These are phyloP conservation scores for Boletus tylopilopsis DNA, from an alignment of 768 basidiomycete species.

Conservation along the genomic window DNA sequence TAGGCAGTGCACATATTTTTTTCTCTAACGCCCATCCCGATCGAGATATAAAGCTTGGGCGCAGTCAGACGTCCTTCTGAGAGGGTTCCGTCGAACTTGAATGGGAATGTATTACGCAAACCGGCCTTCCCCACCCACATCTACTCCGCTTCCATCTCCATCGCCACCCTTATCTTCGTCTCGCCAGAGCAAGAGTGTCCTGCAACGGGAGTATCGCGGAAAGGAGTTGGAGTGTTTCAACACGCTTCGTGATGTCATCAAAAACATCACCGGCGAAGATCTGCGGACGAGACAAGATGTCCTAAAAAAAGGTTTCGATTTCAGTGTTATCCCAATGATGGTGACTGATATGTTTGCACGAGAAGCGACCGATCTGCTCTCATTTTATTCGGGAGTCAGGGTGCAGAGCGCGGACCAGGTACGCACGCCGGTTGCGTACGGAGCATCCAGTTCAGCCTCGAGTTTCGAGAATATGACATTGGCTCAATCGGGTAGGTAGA, in stretches of 20 bases:
- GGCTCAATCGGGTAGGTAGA: not conserved
- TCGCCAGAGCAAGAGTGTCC: slow-evolving; percentile 10
- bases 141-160: not conserved
- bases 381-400: not conserved
- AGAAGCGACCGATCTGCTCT: slow-evolving; percentile 11
- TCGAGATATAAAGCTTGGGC: not conserved
- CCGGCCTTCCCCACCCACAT: not conserved
- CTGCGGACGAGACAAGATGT: slow-evolving; percentile 17
- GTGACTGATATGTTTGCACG: not conserved
- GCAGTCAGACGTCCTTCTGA: not conserved
- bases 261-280: slow-evolving; percentile 9
- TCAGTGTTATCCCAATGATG: not conserved
- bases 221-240: slow-evolving; percentile 18
- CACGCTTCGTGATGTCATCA: slow-evolving; percentile 15
- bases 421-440: not conserved
- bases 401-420: not conserved
- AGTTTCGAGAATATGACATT: not conserved
- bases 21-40: not conserved
- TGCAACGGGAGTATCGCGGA: slow-evolving; percentile 23
- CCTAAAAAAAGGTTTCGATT: slow-evolving; percentile 14
- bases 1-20: not conserved
- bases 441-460: not conserved
- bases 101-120: not conserved
- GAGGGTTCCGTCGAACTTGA: too few relatives aligned
- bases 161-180: not conserved